Conservation (phyloP, 2,329 filamentous ascomycete species). For the Triangularia setosa region DNA sequence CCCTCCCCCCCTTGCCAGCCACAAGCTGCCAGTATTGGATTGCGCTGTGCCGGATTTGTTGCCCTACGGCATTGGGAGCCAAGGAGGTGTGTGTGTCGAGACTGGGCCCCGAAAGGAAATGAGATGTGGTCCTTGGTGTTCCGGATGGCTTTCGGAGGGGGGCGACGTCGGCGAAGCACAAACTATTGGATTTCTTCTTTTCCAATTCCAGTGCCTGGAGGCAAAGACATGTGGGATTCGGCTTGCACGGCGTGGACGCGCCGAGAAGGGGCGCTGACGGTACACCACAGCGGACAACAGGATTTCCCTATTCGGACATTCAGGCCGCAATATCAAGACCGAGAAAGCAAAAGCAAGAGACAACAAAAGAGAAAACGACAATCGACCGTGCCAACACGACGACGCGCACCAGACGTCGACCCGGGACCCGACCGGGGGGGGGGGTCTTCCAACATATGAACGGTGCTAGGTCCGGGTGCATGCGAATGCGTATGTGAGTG, state of each 20-base stretch:
- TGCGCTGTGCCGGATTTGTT: background rate
- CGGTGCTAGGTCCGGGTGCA: background rate
- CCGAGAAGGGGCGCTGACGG: background rate
- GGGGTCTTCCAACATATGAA: background rate
- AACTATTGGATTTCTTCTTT: conserved; percentile 4
- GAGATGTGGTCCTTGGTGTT: background rate
- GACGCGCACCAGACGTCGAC: background rate
- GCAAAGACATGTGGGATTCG: background rate
- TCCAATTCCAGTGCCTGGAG: background rate
- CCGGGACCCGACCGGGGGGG: background rate
- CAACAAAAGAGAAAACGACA: background rate
- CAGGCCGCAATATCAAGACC: background rate
- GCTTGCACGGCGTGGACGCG: background rate
- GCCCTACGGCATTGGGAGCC: background rate
- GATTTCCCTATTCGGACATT: background rate
- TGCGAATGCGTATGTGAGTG: background rate
- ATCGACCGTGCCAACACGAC: background rate
- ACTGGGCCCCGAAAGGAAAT: background rate
- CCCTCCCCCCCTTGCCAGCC: background rate
- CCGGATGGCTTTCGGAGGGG: background rate
- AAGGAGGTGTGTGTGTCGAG: too few species aligned
- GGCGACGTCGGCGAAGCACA: background rate
- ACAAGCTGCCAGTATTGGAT: background rate
- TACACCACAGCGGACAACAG: background rate
- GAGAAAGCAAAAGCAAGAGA: background rate